Percentiles rank a stretch among this genome's conserved stretches.
These are phyloP conservation scores for Voacanga thouarsii DNA, from an alignment of 257 asterid genomes.

Conservation along the genomic window DNA sequence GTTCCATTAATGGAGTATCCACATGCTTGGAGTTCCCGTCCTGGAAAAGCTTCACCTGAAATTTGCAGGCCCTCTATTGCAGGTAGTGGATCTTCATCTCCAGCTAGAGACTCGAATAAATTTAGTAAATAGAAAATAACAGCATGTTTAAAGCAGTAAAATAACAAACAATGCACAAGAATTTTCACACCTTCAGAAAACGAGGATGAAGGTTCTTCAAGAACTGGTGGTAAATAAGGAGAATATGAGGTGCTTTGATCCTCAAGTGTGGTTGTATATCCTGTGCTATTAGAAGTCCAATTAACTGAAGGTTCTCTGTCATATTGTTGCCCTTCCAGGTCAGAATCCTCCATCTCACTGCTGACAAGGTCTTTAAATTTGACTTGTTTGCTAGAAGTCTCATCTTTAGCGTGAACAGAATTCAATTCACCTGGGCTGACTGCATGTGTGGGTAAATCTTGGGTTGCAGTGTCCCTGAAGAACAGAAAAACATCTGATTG, in stretches of 20 bases:
- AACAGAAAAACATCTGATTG: slow-evolving; percentile 18
- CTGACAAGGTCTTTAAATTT: slow-evolving; percentile 80
- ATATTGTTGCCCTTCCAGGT: slow-evolving; percentile 48
- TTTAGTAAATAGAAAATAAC: slow-evolving; percentile 22
- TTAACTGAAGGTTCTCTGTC: slow-evolving; percentile 56
- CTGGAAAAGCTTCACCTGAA: slow-evolving; percentile 93
- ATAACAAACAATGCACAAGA: slow-evolving; percentile 13
- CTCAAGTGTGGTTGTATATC: slow-evolving; percentile 46
- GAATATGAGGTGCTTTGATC: slow-evolving; percentile 84
- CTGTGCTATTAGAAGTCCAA: slow-evolving; percentile 55
- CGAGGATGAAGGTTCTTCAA: slow-evolving; percentile 91
- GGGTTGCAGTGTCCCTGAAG: slow-evolving; percentile 49
- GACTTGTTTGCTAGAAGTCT: slow-evolving; percentile 61
- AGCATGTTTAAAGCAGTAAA: slow-evolving; percentile 16
- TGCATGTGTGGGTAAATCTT: slow-evolving; percentile 45
- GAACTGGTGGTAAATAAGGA: slow-evolving; percentile 87
- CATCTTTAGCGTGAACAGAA: slow-evolving; percentile 46
- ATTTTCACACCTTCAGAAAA: slow-evolving; percentile 75
- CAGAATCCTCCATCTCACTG: slow-evolving; percentile 67
- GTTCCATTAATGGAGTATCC: slow-evolving; percentile 96
- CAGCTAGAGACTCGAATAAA: slow-evolving; percentile 49
- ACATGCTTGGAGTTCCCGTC: slow-evolving; percentile 84
- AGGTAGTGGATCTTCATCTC: slow-evolving; percentile 68
- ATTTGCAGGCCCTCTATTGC: slow-evolving; percentile 96
- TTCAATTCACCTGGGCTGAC: slow-evolving; percentile 41